phyloP scores from a whole-genome alignment of 768 basidiomycete genomes.

The Russula emetica region DNA sequence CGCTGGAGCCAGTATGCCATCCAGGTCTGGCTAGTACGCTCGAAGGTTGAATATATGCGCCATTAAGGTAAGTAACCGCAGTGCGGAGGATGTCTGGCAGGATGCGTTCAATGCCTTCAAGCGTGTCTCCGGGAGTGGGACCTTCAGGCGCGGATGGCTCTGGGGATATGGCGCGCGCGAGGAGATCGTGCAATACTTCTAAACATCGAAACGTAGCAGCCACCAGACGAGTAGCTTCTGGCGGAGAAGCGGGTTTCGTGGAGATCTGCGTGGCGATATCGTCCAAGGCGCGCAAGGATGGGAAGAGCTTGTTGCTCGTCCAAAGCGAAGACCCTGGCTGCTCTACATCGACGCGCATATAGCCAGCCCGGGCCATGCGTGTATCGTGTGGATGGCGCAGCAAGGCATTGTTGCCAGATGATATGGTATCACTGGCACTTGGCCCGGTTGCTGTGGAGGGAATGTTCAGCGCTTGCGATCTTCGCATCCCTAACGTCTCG shows the following conservation, averaged over 20 bases:
- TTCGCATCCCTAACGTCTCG: neutral
- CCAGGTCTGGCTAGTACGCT: neutral
- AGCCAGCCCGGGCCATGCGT: neutral
- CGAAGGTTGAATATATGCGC: neutral
- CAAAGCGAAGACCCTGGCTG: neutral
- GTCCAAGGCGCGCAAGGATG: conserved; percentile 18
- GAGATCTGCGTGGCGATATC: neutral
- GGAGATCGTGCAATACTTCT: conserved; percentile 2
- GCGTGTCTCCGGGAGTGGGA: conserved; percentile 10
- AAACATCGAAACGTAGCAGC: conserved; percentile 12
- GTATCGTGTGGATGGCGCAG: neutral
- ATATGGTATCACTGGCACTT: neutral
- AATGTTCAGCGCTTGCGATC: neutral
- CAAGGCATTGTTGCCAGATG: neutral
- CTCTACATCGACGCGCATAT: conserved; percentile 4
- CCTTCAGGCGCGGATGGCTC: neutral
- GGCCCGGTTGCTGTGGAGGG: neutral
- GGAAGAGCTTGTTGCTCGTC: conserved; percentile 7
- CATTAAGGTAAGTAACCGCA: neutral
- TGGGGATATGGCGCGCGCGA: conserved; percentile 8
- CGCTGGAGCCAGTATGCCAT: neutral
- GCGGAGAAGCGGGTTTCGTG: neutral
- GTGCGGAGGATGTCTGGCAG: conserved; percentile 9
- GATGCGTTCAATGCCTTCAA: conserved; percentile 1
- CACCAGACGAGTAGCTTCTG: neutral